Conservation (phyloP, 2,329 filamentous ascomycete genomes). For the Ophiostoma tasmaniense region DNA sequence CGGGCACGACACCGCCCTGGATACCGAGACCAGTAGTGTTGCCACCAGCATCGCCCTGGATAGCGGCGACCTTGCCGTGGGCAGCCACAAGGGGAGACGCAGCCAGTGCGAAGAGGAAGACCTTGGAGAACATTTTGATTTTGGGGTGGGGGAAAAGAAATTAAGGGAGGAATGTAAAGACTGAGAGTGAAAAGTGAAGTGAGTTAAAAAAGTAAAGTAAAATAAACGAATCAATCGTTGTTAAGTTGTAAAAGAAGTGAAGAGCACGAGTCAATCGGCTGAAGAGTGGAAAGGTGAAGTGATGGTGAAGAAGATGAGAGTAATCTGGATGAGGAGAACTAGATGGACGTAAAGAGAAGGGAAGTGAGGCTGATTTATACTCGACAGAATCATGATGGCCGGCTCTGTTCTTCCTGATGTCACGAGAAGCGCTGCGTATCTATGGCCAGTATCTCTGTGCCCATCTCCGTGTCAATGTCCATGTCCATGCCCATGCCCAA, state of each 20-base stretch:
- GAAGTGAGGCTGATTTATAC: not conserved
- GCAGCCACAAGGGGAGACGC: slow-evolving; percentile 26
- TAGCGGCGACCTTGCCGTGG: slow-evolving; percentile 28
- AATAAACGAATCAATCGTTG: slow-evolving; percentile 1
- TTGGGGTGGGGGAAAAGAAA: not conserved
- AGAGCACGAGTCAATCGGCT: slow-evolving; percentile 1
- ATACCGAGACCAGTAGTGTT: slow-evolving; percentile 37
- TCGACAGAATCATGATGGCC: not conserved
- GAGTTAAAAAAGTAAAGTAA: not conserved
- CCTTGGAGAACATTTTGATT: slow-evolving; percentile 24
- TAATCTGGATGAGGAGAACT: not conserved
- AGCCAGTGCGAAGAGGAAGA: slow-evolving; percentile 25
- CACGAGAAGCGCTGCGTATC: not conserved
- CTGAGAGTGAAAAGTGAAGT: not conserved
- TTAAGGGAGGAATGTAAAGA: not conserved
- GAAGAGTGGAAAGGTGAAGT: not conserved
- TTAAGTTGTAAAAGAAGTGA: not conserved
- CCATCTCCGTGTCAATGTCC: too few species aligned
- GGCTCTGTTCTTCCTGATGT: not conserved
- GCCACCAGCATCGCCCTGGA: slow-evolving; percentile 31
- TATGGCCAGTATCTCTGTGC: too few species aligned
- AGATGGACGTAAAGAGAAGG: not conserved
- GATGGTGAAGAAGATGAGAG: not conserved
- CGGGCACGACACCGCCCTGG: slow-evolving; percentile 33
- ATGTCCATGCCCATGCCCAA: too few species aligned